phyloP scores from a whole-genome alignment of 495 filamentous ascomycete species.

The Talaromyces nanjingensis region DNA sequence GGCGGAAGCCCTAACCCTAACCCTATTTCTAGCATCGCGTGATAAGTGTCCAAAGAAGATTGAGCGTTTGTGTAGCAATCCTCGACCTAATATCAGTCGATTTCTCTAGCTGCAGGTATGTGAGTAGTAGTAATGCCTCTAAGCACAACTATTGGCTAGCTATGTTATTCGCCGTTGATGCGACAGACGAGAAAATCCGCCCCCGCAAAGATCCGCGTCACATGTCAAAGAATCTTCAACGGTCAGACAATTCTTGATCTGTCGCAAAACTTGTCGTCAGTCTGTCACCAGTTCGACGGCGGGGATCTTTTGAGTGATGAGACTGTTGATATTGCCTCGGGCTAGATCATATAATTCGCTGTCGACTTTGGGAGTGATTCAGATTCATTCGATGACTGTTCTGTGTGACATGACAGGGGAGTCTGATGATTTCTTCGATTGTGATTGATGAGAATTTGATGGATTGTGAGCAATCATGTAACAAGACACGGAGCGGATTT shows the following conservation, averaged over 20 bases:
- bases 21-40: too few species aligned
- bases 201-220: not conserved
- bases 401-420: not conserved
- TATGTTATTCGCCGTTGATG: not conserved
- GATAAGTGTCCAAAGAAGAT: too few species aligned
- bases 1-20: too few species aligned
- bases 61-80: too few species aligned
- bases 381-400: not conserved
- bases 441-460: not conserved
- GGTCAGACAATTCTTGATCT: not conserved
- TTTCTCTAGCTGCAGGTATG: too few species aligned
- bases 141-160: not conserved
- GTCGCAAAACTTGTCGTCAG: not conserved
- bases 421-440: not conserved
- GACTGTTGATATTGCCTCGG: not conserved
- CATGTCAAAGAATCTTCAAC: not conserved
- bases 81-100: too few species aligned
- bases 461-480: not conserved
- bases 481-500: not conserved
- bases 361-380: not conserved
- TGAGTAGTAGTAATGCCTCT: too few species aligned
- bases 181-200: not conserved
- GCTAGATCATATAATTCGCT: not conserved
- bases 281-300: not conserved
- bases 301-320: not conserved